phyloP scores from a whole-genome alignment of 2,329 filamentous ascomycete genomes.

The Talaromyces sp. region DNA sequence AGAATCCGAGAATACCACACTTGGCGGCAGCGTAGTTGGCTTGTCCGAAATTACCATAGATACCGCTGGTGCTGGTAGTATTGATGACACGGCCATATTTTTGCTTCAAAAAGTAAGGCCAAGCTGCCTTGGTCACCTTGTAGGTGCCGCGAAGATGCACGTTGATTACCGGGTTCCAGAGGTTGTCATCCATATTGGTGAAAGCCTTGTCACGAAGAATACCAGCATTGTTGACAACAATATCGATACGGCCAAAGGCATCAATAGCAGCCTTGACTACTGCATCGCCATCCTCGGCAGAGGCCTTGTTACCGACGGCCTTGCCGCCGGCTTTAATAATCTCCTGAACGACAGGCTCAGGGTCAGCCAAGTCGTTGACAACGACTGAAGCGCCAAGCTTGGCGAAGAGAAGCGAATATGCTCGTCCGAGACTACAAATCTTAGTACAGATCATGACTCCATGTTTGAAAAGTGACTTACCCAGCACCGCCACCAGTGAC shows the following conservation, averaged over 20 bases:
- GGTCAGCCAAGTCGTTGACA: conserved; percentile 93
- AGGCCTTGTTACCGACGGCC: conserved; percentile 88
- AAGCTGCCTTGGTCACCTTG: conserved; percentile 94
- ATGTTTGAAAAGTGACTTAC: conserved; percentile 38
- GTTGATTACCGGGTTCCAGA: conserved; percentile 88
- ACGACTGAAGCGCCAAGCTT: conserved; percentile 81
- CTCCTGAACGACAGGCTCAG: conserved; percentile 84
- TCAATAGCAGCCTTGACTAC: conserved; percentile 94
- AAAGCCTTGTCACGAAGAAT: conserved; percentile 98
- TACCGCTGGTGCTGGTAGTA: conserved; percentile 93
- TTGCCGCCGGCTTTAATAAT: conserved; percentile 86
- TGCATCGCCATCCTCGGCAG: conserved; percentile 83
- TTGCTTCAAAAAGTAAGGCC: conserved; percentile 96
- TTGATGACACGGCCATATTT: conserved; percentile 97
- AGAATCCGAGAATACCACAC: conserved; percentile 91
- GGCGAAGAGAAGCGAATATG: conserved; percentile 83
- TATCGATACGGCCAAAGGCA: conserved; percentile 86
- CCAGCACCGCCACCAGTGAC: conserved; percentile 84
- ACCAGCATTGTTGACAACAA: conserved; percentile 95
- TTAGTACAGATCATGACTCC: not conserved
- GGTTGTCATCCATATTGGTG: conserved; percentile 89
- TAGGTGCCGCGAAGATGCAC: conserved; percentile 94
- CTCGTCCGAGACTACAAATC: conserved; percentile 72
- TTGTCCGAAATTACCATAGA: conserved; percentile 99
- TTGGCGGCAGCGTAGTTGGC: conserved; percentile 94